Base-by-base conservation (phyloP, 257 asterid genomes). In the Solanum etuberosum region DNA sequence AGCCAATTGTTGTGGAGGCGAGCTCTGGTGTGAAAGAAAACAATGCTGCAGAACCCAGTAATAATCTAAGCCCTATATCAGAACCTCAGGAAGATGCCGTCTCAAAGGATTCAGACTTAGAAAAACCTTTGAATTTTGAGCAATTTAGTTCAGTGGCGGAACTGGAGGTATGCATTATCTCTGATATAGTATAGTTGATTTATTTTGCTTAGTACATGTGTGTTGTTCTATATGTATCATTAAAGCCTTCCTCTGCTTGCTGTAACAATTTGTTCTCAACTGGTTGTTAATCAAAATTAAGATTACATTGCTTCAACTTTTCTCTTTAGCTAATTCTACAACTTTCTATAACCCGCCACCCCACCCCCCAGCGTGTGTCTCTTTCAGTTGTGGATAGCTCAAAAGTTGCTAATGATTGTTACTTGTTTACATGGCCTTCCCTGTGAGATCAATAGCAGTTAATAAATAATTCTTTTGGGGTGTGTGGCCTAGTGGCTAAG, bases 111-210 rank as follows among this genome's bases (percentile, higher is more conserved):
- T 46, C 43, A 80, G 88, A 89, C 61, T 14, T 85, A 34, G 93
- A 89, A 59, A 92, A 88, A 89, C 94, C 94, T 86, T 86, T 95
- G 57, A 89, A 89, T 86, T 92, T 93, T 70, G 95, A 93, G 89
- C 95, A 91, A 68, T 91, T 90, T 86, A 87, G 87, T 89, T 94
- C 96, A 40, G 95, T 95, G 5, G 87, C 91, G 16, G 97, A 93
- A 67, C 86, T 95, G 67, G 95, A 93, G 98, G 98, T 95, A 90
- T 81, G 29, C 40, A 48, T 27, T 42, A 37, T 48, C 40, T 6
- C 15, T 85, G n/a, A 71, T 42, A 31, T 70, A 15, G 65, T 16
- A 27, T 27, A 15, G 25, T 43, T 80, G 65, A 25, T 43, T 16
- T 27, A 25, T 40, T 27, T 46, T 46, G 65, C 40, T 14, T 29